Evolutionary conservation across 352 stramenopile genomes (phyloP).

Genomic region (Phytophthora quininea): DNA sequence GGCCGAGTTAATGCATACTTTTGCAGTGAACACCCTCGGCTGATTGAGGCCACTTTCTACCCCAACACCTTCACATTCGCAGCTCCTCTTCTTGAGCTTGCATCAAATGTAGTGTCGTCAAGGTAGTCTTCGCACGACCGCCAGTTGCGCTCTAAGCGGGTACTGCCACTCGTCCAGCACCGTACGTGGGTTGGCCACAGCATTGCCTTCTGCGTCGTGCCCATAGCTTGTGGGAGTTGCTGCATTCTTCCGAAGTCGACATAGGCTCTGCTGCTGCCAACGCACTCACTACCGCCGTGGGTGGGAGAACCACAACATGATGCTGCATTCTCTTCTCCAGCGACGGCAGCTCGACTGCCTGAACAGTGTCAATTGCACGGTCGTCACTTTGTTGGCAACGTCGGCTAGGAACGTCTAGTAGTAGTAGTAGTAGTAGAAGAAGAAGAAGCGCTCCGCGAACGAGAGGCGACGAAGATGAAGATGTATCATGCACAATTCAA

Average conservation of each 20-base stretch:
- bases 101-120: slow-evolving; percentile 45
- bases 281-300: slow-evolving; percentile 15
- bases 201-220: no score
- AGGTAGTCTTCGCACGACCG: slow-evolving; percentile 44
- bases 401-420: no score
- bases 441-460: no score
- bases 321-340: slow-evolving; percentile 43
- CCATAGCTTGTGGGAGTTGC: no score
- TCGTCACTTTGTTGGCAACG: no score
- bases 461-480: no score
- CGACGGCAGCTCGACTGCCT: slow-evolving; percentile 51
- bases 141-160: slow-evolving; percentile 19
- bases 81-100: slow-evolving; percentile 30
- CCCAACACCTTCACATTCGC: slow-evolving; percentile 26
- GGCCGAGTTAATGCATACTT: not conserved
- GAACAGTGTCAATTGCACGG: no score
- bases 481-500: slow-evolving; percentile 22
- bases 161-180: slow-evolving; percentile 81
- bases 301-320: slow-evolving; percentile 29
- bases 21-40: slow-evolving; percentile 41
- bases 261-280: slow-evolving; percentile 7
- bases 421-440: no score
- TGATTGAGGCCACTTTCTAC: slow-evolving; percentile 48
- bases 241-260: no score
- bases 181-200: slow-evolving; percentile 27